Evolutionary conservation across 768 basidiomycete genomes (phyloP), one percentile per base, ranked within the genome.

Genomic region (Scleroderma bovista): DNA sequence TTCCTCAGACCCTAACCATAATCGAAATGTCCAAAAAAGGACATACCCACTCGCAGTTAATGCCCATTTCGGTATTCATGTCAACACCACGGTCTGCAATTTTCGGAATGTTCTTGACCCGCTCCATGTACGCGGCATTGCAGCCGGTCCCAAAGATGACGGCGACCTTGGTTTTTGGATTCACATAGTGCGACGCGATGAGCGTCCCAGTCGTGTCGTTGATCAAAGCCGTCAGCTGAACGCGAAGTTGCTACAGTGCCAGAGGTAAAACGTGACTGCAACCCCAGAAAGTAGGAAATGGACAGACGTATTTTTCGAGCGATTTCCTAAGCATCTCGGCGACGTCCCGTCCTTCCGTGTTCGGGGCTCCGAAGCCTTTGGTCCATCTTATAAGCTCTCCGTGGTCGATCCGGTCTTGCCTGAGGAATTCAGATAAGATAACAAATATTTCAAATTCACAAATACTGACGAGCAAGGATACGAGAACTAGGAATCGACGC

Each of bases 201-300:
- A 99, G 80, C 2, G 95, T 95, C 23, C 96, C 96, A 3, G 96
- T 99, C 0, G 96, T 98, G 69, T 99, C 96, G 65, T 97, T 97
- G 68, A 97, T 96, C 22, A 97, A 72, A 2, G 94, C 92, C 9
- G 85, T 86, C 26, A 98, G 70, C 51, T 79, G 73, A 38, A 93
- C 82, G 2, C 88, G 91, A n/a, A 96, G 79, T 50, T 87, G 72
- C 91, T 95, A 65, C 22, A 13, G 26, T 22, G 23, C 26, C 26
- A 44, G n/a, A 20, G 22, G 24, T 22, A 31, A 53, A 4, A 50
- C 15, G 23, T 37, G 31, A 20, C 50, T n/a, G 46, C 37, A 12
- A 51, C 22, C 19, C 13, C 17, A 31, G 17, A 15, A 40, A 24
- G 48, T 51, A 37, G 37, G 19, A 31, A 29, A 36, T 41, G 48